Base-by-base conservation (phyloP, 345 rosid species). In the Salix purpurea region DNA sequence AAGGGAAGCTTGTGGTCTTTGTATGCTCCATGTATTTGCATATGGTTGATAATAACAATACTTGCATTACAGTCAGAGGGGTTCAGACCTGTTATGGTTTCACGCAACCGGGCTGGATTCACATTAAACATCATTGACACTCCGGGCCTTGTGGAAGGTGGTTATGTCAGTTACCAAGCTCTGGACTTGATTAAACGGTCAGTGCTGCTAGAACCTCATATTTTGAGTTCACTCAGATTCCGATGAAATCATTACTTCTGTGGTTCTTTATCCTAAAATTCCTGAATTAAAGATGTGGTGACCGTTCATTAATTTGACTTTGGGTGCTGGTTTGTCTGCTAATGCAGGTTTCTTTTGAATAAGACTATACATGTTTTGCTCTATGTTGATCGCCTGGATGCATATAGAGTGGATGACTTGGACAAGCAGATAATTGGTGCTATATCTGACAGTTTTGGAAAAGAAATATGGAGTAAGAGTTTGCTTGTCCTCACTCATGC, bases 401-500 rank as follows among this genome's bases (percentile, higher is more conserved):
- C 91, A 24, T 93, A 91, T 77, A 83, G 97, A 79, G 97, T 91
- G 56, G 96, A 91, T 82, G 97, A 91, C 80, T 77, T 92, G 84
- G 97, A 92, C 78, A 92, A 74, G 85, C 95, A 92, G 84, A 90
- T 92, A 40, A 83, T 92, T 73, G 76, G 69, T 72, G 95, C 95
- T 34, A 88, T 92, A 79, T 81, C 89, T 6, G 86, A 88, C 70
- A 87, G 87, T 79, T 92, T 92, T 87, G 97, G 97, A 23, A 91
- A 86, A 86, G 87, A 86, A 78, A 90, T 92, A 67, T 92, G 97
- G 97, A 71, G 78, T 79, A 92, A 83, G 82, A 85, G 90, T 75
- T 87, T 92, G 81, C 92, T 91, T 84, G 92, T 92, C 72, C 84
- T 92, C 46, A 92, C 97, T 82, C 97, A 92, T 86, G 97, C 97